phyloP scores from a whole-genome alignment of 371 early-diverging fungal species.

The Gilbertella persicaria region DNA sequence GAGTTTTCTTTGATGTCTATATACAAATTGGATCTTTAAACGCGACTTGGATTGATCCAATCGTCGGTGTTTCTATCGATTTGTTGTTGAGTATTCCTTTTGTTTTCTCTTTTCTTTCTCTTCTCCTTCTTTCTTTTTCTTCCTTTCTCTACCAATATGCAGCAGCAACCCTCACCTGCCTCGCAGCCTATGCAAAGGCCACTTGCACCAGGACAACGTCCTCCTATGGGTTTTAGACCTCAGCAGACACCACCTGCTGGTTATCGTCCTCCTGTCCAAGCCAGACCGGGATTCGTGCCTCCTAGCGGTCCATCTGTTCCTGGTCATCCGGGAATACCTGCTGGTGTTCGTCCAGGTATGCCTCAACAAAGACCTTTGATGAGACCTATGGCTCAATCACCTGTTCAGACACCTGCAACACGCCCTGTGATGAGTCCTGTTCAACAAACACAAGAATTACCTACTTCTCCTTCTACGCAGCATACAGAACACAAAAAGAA shows the following conservation, averaged over 20 bases:
- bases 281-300: slow-evolving; percentile 34
- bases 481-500: slow-evolving; percentile 41
- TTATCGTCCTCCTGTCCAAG: slow-evolving; percentile 24
- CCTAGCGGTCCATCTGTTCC: slow-evolving; percentile 19
- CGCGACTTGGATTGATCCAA: background rate
- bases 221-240: slow-evolving; percentile 25
- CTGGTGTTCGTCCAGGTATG: slow-evolving; percentile 27
- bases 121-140: background rate
- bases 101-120: background rate
- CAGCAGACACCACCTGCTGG: slow-evolving; percentile 18
- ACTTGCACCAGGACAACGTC: slow-evolving; percentile 17
- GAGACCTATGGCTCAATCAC: slow-evolving; percentile 25
- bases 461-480: slow-evolving; percentile 8
- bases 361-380: slow-evolving; percentile 24
- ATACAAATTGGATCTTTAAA: too few relatives aligned
- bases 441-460: slow-evolving; percentile 9
- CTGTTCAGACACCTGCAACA: slow-evolving; percentile 9
- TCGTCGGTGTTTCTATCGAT: background rate
- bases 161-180: slow-evolving; percentile 18
- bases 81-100: background rate
- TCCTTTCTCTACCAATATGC: background rate
- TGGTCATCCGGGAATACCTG: slow-evolving; percentile 26
- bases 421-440: slow-evolving; percentile 8
- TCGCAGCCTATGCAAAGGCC: slow-evolving; percentile 23
- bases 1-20: too few relatives aligned